A percentile compares a stretch with the other conserved stretches of the same genome.
Evolutionary conservation across 306 rosid genomes (phyloP).

Genomic region (Rosa lucieae): DNA sequence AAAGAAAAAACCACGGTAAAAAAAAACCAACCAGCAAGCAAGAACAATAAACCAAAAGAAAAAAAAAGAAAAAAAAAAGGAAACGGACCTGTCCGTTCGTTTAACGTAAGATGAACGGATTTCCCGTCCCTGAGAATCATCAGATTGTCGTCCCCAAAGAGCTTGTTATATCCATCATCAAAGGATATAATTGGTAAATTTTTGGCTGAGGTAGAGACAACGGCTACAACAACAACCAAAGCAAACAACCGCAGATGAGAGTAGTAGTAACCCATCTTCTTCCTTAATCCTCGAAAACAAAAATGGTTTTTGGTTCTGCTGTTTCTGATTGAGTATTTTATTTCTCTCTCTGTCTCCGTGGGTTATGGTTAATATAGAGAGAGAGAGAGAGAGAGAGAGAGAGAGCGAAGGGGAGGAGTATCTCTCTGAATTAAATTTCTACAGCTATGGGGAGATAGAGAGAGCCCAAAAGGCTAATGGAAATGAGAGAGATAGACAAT

Average conservation of each 20-base stretch:
- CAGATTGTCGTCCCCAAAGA: constrained; percentile 80
- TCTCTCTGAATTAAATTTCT: neutral
- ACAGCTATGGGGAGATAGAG: constrained; percentile 28
- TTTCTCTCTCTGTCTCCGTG: neutral
- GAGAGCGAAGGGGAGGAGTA: constrained; percentile 15
- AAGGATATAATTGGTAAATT: constrained; percentile 62
- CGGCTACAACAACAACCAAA: constrained; percentile 21
- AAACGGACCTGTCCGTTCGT: constrained; percentile 75
- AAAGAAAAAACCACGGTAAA: constrained; percentile 1
- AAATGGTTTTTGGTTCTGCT: constrained; percentile 17
- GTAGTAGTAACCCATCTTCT: constrained; percentile 36
- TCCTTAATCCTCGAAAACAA: constrained; percentile 4
- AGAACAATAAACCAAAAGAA: neutral
- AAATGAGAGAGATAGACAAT: constrained; percentile 17
- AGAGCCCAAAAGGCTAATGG: constrained; percentile 20
- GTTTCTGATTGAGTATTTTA: constrained; percentile 4
- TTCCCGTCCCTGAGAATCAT: constrained; percentile 67
- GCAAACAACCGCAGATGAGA: constrained; percentile 23
- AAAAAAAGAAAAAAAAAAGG: neutral
- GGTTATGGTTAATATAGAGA: neutral
- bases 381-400: constrained; percentile 21
- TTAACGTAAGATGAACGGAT: constrained; percentile 76
- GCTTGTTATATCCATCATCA: constrained; percentile 78
- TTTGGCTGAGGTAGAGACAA: constrained; percentile 42
- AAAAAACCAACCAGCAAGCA: constrained; percentile 3